Percentiles rank a stretch among this genome's conserved stretches.
Evolutionary conservation across 78 protist species (phyloP).

Genomic region (Dictyostelium intermedium): DNA sequence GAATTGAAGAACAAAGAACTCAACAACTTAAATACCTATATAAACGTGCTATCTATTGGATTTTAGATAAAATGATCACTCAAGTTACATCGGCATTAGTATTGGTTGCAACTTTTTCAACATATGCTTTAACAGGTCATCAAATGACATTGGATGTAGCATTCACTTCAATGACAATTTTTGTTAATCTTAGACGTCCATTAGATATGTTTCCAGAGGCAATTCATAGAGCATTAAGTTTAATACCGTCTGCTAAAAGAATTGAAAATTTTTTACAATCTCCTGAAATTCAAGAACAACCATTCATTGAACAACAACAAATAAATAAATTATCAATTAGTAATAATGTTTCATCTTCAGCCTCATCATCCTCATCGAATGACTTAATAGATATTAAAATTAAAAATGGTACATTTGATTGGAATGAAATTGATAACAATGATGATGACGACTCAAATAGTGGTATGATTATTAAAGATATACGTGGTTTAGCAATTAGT

Average conservation of each 20-base stretch:
- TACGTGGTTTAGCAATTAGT: background rate
- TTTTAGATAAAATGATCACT: background rate
- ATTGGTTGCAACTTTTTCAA: constrained; percentile 18
- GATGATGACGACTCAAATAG: background rate
- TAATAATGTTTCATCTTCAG: background rate
- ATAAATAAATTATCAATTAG: background rate
- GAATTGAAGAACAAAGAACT: background rate
- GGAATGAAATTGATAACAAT: background rate
- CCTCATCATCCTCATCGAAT: background rate
- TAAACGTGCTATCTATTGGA: background rate
- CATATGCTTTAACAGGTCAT: background rate
- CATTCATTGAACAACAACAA: background rate
- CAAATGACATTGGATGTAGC: constrained; percentile 25
- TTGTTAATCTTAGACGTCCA: constrained; percentile 43
- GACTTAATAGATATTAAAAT: background rate
- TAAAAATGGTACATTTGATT: background rate
- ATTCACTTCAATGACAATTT: constrained; percentile 28
- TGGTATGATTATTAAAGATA: background rate
- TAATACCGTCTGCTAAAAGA: constrained; percentile 19
- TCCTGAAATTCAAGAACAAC: constrained; percentile 7
- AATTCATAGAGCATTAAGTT: background rate
- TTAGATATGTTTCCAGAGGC: constrained; percentile 32
- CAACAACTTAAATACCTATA: background rate
- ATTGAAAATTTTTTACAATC: constrained; percentile 5
- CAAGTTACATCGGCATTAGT: constrained; percentile 26